A percentile compares a stretch with the other conserved stretches of the same genome.
phyloP scores from a whole-genome alignment of 1,139 yeast species.

The Pichia sp. region DNA sequence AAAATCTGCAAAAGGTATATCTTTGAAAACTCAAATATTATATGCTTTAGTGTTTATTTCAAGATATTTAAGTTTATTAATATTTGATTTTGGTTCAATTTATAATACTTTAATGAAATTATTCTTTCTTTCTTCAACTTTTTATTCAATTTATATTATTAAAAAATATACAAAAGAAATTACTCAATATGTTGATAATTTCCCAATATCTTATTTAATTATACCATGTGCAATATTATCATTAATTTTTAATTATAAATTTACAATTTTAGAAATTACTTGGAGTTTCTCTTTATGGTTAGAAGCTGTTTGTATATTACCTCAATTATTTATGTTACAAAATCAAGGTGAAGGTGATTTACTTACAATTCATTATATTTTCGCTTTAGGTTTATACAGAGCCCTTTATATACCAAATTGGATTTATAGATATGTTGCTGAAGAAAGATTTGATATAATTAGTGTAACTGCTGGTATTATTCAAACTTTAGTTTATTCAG shows the following conservation, averaged over 20 bases:
- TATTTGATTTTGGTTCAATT: conserved; percentile 50
- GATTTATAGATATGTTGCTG: conserved; percentile 77
- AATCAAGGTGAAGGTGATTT: conserved; percentile 85
- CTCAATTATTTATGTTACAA: conserved; percentile 86
- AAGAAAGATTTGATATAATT: conserved; percentile 62
- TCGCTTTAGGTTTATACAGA: conserved; percentile 86
- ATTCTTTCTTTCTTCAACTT: conserved; percentile 67
- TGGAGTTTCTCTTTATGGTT: conserved; percentile 85
- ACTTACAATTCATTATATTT: conserved; percentile 84
- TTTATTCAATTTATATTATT: conserved; percentile 73
- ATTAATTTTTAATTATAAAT: conserved; percentile 61
- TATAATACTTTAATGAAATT: conserved; percentile 80
- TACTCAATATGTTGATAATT: conserved; percentile 54
- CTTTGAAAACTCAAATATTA: conserved; percentile 79
- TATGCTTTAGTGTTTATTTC: conserved; percentile 66
- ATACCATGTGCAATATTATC: conserved; percentile 57
- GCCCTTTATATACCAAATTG: conserved; percentile 89
- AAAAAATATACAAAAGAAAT: conserved; percentile 50
- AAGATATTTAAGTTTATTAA: conserved; percentile 66
- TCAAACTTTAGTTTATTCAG: conserved; percentile 85
- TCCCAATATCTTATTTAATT: conserved; percentile 66
- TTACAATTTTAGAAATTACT: conserved; percentile 51
- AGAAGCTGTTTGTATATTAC: conserved; percentile 85
- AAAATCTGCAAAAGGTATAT: conserved; percentile 73
- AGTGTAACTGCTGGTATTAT: conserved; percentile 73